phyloP scores from a whole-genome alignment of 2,329 filamentous ascomycete genomes.

The Cytospora piceicola region DNA sequence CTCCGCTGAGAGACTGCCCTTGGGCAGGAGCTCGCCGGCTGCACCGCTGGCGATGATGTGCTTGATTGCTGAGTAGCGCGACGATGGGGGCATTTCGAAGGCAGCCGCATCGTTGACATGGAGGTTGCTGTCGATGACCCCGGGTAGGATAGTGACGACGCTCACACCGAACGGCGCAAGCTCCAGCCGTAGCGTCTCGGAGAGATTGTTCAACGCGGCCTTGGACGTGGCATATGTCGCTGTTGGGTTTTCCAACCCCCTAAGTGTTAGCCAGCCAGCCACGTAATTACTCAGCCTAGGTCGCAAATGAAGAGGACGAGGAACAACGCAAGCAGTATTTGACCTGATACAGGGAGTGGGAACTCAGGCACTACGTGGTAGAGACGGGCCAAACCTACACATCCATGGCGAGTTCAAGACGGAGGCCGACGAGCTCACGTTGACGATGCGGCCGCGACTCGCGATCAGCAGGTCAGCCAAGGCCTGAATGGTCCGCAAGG shows the following conservation, averaged over 20 bases:
- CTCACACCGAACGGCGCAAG: slow-evolving; percentile 36
- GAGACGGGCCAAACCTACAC: background rate
- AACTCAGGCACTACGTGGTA: background rate
- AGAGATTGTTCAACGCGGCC: slow-evolving; percentile 31
- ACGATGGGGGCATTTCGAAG: background rate
- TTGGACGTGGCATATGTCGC: slow-evolving; percentile 29
- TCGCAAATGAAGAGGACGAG: background rate
- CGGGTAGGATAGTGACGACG: slow-evolving; percentile 28
- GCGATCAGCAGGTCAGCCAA: background rate
- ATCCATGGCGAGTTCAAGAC: slow-evolving; percentile 3
- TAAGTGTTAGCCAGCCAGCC: background rate
- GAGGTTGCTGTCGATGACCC: background rate
- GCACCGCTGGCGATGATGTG: background rate
- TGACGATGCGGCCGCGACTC: background rate
- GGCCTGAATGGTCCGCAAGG: slow-evolving; percentile 28
- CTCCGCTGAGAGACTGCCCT: background rate
- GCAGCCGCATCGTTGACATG: background rate
- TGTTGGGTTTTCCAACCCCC: background rate
- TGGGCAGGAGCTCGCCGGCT: background rate
- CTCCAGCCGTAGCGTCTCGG: slow-evolving; percentile 37
- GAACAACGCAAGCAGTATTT: background rate
- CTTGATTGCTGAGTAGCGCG: slow-evolving; percentile 2
- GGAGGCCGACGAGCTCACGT: background rate
- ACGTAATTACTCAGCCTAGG: background rate
- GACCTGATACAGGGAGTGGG: background rate